A percentile compares a stretch with the other conserved stretches of the same genome.
phyloP scores from a whole-genome alignment of 2,329 filamentous ascomycete species.

The Pyrenochaeta sp. region DNA sequence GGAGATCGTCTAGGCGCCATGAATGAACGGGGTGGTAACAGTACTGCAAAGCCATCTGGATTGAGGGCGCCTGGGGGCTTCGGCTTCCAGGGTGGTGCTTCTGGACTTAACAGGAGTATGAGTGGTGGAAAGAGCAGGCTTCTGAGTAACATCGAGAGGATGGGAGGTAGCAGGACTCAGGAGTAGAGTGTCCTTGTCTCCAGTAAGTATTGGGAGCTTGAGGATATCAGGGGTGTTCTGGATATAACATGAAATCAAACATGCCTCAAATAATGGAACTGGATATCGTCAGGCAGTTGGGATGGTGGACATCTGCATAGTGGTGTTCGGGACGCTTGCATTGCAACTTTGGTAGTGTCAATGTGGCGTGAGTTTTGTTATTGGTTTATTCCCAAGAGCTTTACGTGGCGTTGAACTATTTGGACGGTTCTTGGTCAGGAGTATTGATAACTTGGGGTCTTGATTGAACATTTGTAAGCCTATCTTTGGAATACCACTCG shows the following conservation, averaged over 20 bases:
- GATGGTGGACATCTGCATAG: too few species aligned
- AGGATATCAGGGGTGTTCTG: not conserved
- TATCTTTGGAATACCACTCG: too few species aligned
- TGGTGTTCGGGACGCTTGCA: too few species aligned
- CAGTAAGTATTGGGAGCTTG: not conserved
- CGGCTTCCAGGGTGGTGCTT: constrained; percentile 38
- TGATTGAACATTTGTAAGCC: too few species aligned
- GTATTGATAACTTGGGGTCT: too few species aligned
- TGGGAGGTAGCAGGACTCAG: constrained; percentile 66
- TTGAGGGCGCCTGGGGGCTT: constrained; percentile 66
- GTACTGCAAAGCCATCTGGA: constrained; percentile 60
- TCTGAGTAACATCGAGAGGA: constrained; percentile 86
- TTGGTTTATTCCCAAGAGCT: too few species aligned
- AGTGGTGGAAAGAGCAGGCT: constrained; percentile 70
- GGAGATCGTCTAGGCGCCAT: constrained; percentile 30
- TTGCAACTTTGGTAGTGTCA: too few species aligned
- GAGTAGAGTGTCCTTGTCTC: constrained; percentile 23
- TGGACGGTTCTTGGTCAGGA: too few species aligned
- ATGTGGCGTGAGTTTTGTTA: too few species aligned
- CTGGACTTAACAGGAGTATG: constrained; percentile 42
- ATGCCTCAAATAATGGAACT: too few species aligned
- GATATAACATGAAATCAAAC: not conserved
- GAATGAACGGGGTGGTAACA: constrained; percentile 23
- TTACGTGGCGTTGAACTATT: too few species aligned
- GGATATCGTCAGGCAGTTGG: too few species aligned